These are phyloP conservation scores for Glaciozyma martinii DNA, from an alignment of 768 basidiomycete species.

Conservation along the genomic window DNA sequence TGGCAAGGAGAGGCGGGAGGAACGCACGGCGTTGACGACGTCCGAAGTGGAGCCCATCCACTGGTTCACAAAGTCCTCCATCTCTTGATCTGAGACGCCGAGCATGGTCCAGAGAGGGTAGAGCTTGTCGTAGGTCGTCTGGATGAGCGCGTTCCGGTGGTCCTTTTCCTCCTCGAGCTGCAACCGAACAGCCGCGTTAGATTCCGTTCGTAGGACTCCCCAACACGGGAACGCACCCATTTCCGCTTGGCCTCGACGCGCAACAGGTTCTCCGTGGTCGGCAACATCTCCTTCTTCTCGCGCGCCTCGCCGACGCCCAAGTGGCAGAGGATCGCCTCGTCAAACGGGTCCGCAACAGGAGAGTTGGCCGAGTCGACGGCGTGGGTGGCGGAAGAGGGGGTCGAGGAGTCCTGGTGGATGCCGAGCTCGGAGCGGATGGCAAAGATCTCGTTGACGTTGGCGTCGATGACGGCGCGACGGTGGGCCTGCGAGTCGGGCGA, in stretches of 20 bases:
- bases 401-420: conserved; percentile 41
- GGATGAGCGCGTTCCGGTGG: conserved; percentile 70
- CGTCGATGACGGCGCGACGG: conserved; percentile 56
- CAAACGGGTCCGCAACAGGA: conserved; percentile 19
- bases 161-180: conserved; percentile 63
- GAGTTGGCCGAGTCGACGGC: neutral
- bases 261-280: conserved; percentile 60
- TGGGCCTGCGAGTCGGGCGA: conserved; percentile 47
- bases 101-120: conserved; percentile 83
- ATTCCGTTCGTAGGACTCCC: too few species aligned
- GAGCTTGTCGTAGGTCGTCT: conserved; percentile 85
- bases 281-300: conserved; percentile 69
- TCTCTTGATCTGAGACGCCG: conserved; percentile 65
- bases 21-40: conserved; percentile 53
- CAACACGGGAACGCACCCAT: conserved; percentile 16
- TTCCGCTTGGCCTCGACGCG: conserved; percentile 57
- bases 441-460: conserved; percentile 64
- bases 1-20: neutral
- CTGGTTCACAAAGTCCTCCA: conserved; percentile 84
- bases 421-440: conserved; percentile 77
- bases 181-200: neutral
- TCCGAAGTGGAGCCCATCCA: conserved; percentile 67
- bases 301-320: conserved; percentile 35
- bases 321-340: conserved; percentile 31
- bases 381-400: conserved; percentile 11